These are phyloP conservation scores for Pichia norvegensis DNA, from an alignment of 1,139 yeast genomes.

Conservation along the genomic window DNA sequence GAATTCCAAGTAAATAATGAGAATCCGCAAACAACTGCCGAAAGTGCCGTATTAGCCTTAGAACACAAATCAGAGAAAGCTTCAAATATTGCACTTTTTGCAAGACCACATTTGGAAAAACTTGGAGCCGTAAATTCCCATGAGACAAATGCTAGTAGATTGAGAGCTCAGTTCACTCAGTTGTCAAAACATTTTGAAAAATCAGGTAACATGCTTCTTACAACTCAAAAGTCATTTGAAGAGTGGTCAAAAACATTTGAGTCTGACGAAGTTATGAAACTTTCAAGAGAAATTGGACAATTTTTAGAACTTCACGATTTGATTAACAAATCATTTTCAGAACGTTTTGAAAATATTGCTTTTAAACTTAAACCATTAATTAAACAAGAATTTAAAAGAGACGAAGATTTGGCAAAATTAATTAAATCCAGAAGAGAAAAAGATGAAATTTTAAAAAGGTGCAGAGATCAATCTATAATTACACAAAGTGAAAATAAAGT, in stretches of 20 bases:
- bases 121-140: constrained; percentile 11
- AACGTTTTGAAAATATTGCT: constrained; percentile 4
- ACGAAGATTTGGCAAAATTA: constrained; percentile 1
- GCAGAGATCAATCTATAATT: constrained; percentile 4
- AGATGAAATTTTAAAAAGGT: constrained; percentile 5
- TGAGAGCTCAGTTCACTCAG: constrained; percentile 3
- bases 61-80: constrained; percentile 2
- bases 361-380: constrained; percentile 1
- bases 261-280: constrained; percentile 5
- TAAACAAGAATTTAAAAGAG: constrained; percentile 4
- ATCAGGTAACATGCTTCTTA: background rate
- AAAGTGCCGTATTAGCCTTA: constrained; percentile 3
- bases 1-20: background rate
- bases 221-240: background rate
- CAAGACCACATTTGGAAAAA: constrained; percentile 13
- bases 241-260: constrained; percentile 9
- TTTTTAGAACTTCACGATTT: constrained; percentile 4
- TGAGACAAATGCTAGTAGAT: constrained; percentile 2
- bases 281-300: constrained; percentile 8
- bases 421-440: constrained; percentile 5
- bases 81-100: background rate
- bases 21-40: background rate
- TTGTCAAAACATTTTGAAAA: constrained; percentile 1
- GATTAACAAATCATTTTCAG: constrained; percentile 4
- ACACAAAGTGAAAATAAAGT: constrained; percentile 5